Evolutionary conservation across 2,329 filamentous ascomycete species (phyloP).

Genomic region (Rhexocercosporidium sp.): DNA sequence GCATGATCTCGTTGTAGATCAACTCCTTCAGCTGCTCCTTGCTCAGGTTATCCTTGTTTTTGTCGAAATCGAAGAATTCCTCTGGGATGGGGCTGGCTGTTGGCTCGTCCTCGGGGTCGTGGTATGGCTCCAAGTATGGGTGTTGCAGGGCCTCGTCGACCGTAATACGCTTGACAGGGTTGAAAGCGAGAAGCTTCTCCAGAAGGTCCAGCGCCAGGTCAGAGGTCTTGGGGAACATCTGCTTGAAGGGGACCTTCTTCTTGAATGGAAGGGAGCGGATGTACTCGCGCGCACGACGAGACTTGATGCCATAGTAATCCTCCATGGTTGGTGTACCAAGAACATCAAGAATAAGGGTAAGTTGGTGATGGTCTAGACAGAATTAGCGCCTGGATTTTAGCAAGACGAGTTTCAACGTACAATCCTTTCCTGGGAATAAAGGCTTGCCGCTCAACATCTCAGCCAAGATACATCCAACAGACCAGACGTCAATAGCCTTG

Average conservation of each 20-base stretch:
- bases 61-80: slow-evolving; percentile 99
- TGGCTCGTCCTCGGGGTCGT: slow-evolving; percentile 97
- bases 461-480: slow-evolving; percentile 94
- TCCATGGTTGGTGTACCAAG: slow-evolving; percentile 99
- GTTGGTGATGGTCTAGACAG: slow-evolving; percentile 85
- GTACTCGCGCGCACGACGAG: slow-evolving; percentile 93
- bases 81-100: slow-evolving; percentile 96
- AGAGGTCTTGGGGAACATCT: slow-evolving; percentile 99
- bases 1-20: slow-evolving; percentile 94
- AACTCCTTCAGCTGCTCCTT: slow-evolving; percentile 98
- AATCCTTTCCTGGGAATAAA: slow-evolving; percentile 97
- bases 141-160: slow-evolving; percentile 97
- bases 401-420: slow-evolving; percentile 57
- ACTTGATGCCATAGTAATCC: slow-evolving; percentile 99
- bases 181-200: slow-evolving; percentile 96
- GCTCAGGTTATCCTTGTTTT: slow-evolving; percentile 98
- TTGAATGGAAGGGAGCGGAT: slow-evolving; percentile 98
- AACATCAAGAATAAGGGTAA: slow-evolving; percentile 95
- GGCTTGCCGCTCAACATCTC: slow-evolving; percentile 99
- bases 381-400: slow-evolving; percentile 20
- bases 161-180: slow-evolving; percentile 97
- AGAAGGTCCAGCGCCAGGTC: slow-evolving; percentile 91
- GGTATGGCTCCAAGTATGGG: slow-evolving; percentile 97
- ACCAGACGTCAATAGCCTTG: slow-evolving; percentile 99
- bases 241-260: slow-evolving; percentile 99